These are phyloP conservation scores for Monascus purpureus DNA, from an alignment of 495 filamentous ascomycete genomes.

Conservation along the genomic window DNA sequence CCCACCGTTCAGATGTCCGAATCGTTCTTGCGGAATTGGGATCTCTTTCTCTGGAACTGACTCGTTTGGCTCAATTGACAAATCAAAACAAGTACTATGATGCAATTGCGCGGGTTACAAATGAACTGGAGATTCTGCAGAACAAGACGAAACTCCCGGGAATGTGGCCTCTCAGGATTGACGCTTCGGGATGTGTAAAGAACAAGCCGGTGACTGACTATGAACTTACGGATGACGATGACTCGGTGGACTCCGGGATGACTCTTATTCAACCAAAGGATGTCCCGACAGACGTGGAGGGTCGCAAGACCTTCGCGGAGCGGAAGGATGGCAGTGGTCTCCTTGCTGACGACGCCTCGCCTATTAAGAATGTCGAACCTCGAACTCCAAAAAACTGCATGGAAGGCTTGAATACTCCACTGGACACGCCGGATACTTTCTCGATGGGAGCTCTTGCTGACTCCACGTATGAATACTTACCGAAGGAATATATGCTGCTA, in stretches of 20 bases:
- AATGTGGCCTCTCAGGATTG: conserved; percentile 69
- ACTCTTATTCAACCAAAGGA: conserved; percentile 6
- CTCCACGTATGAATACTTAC: conserved; percentile 89
- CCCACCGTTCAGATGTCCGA: conserved; percentile 47
- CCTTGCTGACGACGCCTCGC: background rate
- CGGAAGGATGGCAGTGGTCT: conserved; percentile 9
- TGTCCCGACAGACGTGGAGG: conserved; percentile 14
- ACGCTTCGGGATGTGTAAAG: conserved; percentile 56
- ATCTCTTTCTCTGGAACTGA: conserved; percentile 88
- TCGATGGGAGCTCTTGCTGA: conserved; percentile 76
- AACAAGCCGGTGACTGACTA: conserved; percentile 1
- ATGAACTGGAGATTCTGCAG: conserved; percentile 73
- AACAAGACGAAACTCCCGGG: conserved; percentile 60
- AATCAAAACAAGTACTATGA: conserved; percentile 84
- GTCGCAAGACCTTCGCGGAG: conserved; percentile 11
- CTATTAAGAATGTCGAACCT: background rate
- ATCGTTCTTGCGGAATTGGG: conserved; percentile 76
- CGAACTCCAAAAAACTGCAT: conserved; percentile 11
- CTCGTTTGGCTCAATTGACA: conserved; percentile 82
- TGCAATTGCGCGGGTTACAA: conserved; percentile 81
- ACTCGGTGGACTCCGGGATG: conserved; percentile 2
- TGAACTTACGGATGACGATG: conserved; percentile 1
- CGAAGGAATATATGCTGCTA: conserved; percentile 64
- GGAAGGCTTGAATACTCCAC: conserved; percentile 14
- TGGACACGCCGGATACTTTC: conserved; percentile 29